Base-by-base conservation (phyloP, 768 basidiomycete genomes). In the Gelatoporia subvermispora region DNA sequence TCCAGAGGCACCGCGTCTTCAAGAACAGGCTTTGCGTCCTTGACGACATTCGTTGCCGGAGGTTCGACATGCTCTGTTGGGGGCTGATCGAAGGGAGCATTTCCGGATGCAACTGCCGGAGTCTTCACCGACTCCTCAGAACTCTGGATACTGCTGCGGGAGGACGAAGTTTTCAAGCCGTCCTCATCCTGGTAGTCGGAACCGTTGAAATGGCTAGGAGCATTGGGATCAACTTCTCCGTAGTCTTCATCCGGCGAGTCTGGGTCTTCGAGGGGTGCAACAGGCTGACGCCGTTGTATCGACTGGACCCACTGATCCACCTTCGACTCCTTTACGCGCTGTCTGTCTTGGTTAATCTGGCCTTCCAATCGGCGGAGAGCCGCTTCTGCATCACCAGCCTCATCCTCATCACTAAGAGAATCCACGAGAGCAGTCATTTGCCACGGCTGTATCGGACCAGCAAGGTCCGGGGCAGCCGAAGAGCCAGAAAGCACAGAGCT, bases 321-420 rank as follows among this genome's bases (percentile, higher is more conserved):
- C 62, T 91, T 90, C 41, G 74, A 74, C 31, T 77, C 77, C 58
- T 84, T 89, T 55, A 82, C 85, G 53, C 79, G 72, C 61, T 85
- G 79, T 59, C 78, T 76, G 51, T 81, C 72, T 0, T 77, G 77
- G 62, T 91, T 90, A 46, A 93, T 88, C 61, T 91, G 82, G 0
- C 92, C 93, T 65, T 95, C 92, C 35, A 96, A 75, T 11, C 86
- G 72, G 20, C 77, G 72, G 53, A 96, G 64, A 16, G 93, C 92
- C 7, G 82, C 87, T 25, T 92, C 90, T 16, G 88, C 85, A 57
- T 88, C 91, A 1, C 90, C 90, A 16, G 68, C 74, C 49, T 84
- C 89, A 20, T 76, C 86, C 4, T 90, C 82, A 46, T 88, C 82
- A 52, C 79, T 85, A 54, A 87, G 68, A 35, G 78, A 65, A 42